These are phyloP conservation scores for Aspergillus sclerotiicarbonarius DNA, from an alignment of 495 filamentous ascomycete species.

Conservation along the genomic window DNA sequence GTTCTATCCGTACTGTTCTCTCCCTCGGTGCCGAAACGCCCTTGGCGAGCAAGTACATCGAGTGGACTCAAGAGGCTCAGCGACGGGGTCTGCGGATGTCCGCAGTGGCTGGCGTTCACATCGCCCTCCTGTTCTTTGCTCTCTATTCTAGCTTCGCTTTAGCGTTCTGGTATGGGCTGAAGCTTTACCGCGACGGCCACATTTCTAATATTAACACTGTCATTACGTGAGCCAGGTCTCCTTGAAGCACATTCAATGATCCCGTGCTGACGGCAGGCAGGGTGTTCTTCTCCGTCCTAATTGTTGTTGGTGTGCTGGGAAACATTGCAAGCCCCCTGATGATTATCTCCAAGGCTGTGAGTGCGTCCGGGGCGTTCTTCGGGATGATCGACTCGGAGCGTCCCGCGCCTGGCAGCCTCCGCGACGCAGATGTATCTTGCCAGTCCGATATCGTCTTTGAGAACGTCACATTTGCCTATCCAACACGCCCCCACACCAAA, in stretches of 20 bases:
- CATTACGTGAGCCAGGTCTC: constrained; percentile 34
- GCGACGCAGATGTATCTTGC: constrained; percentile 19
- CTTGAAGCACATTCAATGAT: not conserved
- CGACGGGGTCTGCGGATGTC: constrained; percentile 44
- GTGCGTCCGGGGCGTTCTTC: constrained; percentile 44
- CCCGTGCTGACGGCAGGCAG: constrained; percentile 17
- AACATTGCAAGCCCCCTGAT: constrained; percentile 42
- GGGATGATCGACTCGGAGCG: constrained; percentile 44
- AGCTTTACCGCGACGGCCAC: constrained; percentile 33
- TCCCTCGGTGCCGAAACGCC: constrained; percentile 47
- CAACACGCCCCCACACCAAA: constrained; percentile 36
- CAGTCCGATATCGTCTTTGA: constrained; percentile 55
- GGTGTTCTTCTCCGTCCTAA: constrained; percentile 46
- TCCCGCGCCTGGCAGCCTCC: constrained; percentile 32
- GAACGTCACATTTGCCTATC: constrained; percentile 62
- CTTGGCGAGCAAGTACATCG: constrained; percentile 38
- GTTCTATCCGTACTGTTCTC: constrained; percentile 50
- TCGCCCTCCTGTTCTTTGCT: constrained; percentile 35
- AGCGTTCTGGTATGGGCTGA: constrained; percentile 52
- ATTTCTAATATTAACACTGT: constrained; percentile 43
- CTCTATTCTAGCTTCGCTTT: constrained; percentile 49
- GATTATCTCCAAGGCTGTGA: constrained; percentile 46
- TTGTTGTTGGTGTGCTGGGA: constrained; percentile 27
- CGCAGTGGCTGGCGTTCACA: constrained; percentile 27
- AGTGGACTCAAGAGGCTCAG: constrained; percentile 57